These are phyloP conservation scores for Ogataea paraovalis DNA, from an alignment of 805 yeast species.

Conservation along the genomic window DNA sequence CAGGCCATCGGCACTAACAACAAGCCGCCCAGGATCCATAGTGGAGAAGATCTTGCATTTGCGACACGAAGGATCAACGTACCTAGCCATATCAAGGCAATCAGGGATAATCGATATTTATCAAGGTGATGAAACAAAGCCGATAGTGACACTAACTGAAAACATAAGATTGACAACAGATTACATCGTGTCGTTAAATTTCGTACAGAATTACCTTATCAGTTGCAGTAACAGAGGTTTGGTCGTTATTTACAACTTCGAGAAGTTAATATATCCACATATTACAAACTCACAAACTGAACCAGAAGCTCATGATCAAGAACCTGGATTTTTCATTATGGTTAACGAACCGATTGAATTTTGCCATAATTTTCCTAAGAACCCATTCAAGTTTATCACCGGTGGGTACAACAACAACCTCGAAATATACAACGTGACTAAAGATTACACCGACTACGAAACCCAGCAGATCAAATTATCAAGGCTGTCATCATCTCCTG, in stretches of 20 bases:
- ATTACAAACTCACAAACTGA: constrained; percentile 1
- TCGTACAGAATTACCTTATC: constrained; percentile 13
- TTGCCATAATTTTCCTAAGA: constrained; percentile 11
- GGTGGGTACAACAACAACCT: constrained; percentile 24
- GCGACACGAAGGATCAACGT: constrained; percentile 4
- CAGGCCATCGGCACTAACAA: constrained; percentile 1
- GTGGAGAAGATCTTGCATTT: constrained; percentile 15
- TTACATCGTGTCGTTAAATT: constrained; percentile 19
- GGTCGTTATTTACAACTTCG: constrained; percentile 18
- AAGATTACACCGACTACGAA: constrained; percentile 10
- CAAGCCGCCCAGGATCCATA: constrained; percentile 9
- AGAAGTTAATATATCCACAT: constrained; percentile 5
- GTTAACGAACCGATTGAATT: constrained; percentile 23
- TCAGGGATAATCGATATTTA: constrained; percentile 20
- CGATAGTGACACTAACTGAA: constrained; percentile 12
- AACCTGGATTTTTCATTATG: constrained; percentile 15
- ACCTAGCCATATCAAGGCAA: constrained; percentile 17
- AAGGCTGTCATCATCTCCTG: constrained; percentile 1
- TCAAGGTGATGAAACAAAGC: constrained; percentile 4
- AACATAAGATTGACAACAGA: constrained; percentile 17
- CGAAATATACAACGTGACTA: constrained; percentile 16
- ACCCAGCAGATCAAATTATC: constrained; percentile 3
- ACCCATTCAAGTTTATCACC: constrained; percentile 15
- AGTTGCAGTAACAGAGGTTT: constrained; percentile 25
- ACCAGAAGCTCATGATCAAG: neutral